Evolutionary conservation across 768 basidiomycete species (phyloP).

Genomic region (Termitomyces sp.): DNA sequence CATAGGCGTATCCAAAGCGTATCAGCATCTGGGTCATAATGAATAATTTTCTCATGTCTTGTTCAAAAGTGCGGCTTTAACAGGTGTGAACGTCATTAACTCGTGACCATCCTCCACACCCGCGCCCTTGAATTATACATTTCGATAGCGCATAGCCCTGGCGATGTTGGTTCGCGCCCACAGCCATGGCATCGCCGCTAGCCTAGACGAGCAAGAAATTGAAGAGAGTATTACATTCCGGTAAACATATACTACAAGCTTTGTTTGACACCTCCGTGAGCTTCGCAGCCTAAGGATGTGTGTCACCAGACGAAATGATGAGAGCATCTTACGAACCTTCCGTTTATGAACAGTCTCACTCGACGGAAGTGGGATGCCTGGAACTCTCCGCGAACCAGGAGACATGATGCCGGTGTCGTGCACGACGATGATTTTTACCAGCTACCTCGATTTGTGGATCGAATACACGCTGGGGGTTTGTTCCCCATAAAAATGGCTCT

Average conservation of each 20-base stretch:
- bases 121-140: neutral
- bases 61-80: neutral
- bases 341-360: neutral
- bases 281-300: conserved; percentile 5
- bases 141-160: neutral
- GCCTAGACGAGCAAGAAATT: neutral
- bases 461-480: no score
- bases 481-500: neutral
- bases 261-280: conserved; percentile 5
- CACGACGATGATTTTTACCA: neutral
- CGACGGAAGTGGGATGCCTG: conserved; percentile 3
- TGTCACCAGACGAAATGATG: neutral
- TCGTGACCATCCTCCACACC: neutral
- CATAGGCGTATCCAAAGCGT: no score
- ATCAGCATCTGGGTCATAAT: neutral
- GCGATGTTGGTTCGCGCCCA: no score
- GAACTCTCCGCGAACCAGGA: neutral
- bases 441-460: no score
- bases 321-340: neutral
- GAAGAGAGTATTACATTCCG: neutral
- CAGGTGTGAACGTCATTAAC: neutral
- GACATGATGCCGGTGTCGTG: neutral
- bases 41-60: conserved; percentile 8
- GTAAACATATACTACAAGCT: no score
- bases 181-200: no score